Evolutionary conservation across 129 eudicot genomes (phyloP), one percentile per base, ranked within the genome.

Genomic region (Smallanthus sonchifolius): DNA sequence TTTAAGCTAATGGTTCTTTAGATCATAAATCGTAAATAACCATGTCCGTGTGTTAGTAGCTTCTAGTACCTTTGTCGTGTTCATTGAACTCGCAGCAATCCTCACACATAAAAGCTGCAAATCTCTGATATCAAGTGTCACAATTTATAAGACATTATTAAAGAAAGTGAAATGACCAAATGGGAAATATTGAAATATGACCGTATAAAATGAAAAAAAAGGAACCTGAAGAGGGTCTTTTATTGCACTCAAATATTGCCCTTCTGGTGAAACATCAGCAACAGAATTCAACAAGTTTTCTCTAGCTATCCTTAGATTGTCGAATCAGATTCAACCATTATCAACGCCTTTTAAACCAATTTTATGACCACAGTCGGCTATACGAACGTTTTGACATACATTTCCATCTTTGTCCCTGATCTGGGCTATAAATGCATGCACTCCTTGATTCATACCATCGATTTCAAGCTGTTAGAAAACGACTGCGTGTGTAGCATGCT

Each of bases 301-400:
- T 70, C 97, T 83, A 43, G 98, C 97, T 67, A 94, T 79, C 24
- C 96, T 82, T 40, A 94, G 81, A 85, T 88, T 85, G 68, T 94
- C 96, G 77, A 94, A 94, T 97, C 98, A 93, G 70, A 93, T 88
- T 72, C 97, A 87, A 47, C 96, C 97, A 76, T 90, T 86, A 75
- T 90, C 97, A 49, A 93, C 96, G 45, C 98, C 98, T 78, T 93
- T 90, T 62, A 90, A 80, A 63, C 98, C 97, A 80, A 84, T 86
- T 83, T 93, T 93, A 79, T 93, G 98, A 57, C 98, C 96, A 88
- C 98, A 93, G 64, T 93, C 97, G 34, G 98, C 91, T 30, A 90
- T 81, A 28, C 95, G 89, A 52, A 90, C 75, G 72, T 90, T 88
- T 51, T 92, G 96, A 79, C 89, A 86, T 6, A 89, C 11, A 43